Evolutionary conservation across 163 green algal genomes (phyloP).

Genomic region (Smithsoniella earleae): DNA sequence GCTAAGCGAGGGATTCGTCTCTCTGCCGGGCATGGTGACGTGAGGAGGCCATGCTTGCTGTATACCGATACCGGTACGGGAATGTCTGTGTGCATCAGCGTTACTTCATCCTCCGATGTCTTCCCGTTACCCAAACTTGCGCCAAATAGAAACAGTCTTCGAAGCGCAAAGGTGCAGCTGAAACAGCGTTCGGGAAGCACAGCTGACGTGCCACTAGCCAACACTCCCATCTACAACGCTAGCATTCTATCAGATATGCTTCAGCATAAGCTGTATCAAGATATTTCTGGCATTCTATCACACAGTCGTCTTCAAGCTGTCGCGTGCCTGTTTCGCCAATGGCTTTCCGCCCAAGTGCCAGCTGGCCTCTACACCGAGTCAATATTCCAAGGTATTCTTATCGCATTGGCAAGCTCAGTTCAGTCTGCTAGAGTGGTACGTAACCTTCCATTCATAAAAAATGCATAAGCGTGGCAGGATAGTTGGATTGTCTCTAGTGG

Average conservation of each 20-base stretch:
- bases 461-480: no score
- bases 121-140: conserved; percentile 5
- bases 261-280: background rate
- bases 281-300: background rate
- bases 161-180: background rate
- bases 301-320: background rate
- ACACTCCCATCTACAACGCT: background rate
- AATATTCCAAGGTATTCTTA: background rate
- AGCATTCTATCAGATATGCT: conserved; percentile 9
- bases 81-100: background rate
- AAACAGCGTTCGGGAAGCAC: background rate
- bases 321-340: background rate
- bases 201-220: background rate
- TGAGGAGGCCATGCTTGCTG: background rate
- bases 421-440: background rate
- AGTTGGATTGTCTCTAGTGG: no score
- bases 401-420: background rate
- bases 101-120: background rate
- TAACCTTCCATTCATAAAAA: background rate
- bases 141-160: conserved; percentile 1
- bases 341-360: background rate
- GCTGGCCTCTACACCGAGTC: background rate
- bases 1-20: background rate
- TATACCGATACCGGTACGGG: background rate
- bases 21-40: background rate